A percentile compares a stretch with the other conserved stretches of the same genome.
These are phyloP conservation scores for Danielia reshetovae DNA, from an alignment of 805 yeast genomes.

Conservation along the genomic window DNA sequence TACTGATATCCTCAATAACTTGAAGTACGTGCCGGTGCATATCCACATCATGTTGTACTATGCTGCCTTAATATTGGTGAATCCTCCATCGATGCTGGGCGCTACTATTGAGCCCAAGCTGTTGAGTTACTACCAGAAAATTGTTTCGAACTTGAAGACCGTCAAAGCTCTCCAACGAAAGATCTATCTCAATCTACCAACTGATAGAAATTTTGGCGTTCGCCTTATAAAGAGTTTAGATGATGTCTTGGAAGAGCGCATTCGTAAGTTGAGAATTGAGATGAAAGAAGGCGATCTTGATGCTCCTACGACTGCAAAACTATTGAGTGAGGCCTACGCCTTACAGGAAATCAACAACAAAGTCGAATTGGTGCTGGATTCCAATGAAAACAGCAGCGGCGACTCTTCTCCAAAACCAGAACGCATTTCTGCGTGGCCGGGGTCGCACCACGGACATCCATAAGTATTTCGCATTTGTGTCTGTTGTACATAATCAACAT, in stretches of 20 bases:
- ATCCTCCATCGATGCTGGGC: slow-evolving; percentile 37
- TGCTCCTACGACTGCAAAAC: slow-evolving; percentile 18
- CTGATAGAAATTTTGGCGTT: slow-evolving; percentile 49
- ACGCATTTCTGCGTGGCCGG: slow-evolving; percentile 58
- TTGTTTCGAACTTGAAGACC: slow-evolving; percentile 34
- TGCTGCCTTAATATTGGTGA: slow-evolving; percentile 54
- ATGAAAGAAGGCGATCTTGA: slow-evolving; percentile 9
- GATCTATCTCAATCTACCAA: slow-evolving; percentile 44
- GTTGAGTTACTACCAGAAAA: slow-evolving; percentile 21
- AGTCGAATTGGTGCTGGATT: slow-evolving; percentile 11
- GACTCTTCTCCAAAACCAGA: slow-evolving; percentile 34
- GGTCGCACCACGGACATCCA: slow-evolving; percentile 65
- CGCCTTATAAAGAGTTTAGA: slow-evolving; percentile 36
- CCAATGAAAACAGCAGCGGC: slow-evolving; percentile 19
- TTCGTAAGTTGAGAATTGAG: slow-evolving; percentile 15
- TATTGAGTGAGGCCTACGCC: slow-evolving; percentile 9
- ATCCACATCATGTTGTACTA: slow-evolving; percentile 68
- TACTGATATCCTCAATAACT: slow-evolving; percentile 50
- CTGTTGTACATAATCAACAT: not conserved
- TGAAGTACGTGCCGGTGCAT: slow-evolving; percentile 67
- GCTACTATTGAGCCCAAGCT: slow-evolving; percentile 6
- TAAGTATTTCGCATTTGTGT: slow-evolving; percentile 10
- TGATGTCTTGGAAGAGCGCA: slow-evolving; percentile 28
- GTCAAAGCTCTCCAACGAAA: slow-evolving; percentile 43
- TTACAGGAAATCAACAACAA: slow-evolving; percentile 11